phyloP scores from a whole-genome alignment of 768 basidiomycete species.

The Xanthoconium purpureum region DNA sequence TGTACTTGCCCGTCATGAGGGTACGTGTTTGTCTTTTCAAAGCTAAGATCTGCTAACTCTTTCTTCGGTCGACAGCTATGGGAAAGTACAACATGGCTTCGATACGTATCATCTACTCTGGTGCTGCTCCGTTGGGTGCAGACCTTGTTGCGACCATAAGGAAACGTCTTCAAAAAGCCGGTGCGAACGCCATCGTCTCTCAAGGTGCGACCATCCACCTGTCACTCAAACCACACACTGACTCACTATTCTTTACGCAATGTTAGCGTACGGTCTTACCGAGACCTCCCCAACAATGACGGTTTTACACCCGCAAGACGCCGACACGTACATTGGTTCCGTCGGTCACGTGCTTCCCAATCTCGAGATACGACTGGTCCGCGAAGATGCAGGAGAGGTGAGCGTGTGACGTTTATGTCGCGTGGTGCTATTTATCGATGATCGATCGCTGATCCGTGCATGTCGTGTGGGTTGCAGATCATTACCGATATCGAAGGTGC shows the following conservation, averaged over 20 bases:
- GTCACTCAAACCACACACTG: not conserved
- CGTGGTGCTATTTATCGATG: too few species aligned
- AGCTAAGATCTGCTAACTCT: not conserved
- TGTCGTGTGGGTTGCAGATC: conserved; percentile 8
- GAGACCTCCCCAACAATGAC: conserved; percentile 78
- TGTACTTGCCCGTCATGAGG: conserved; percentile 64
- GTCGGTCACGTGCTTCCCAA: conserved; percentile 72
- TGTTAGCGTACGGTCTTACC: conserved; percentile 70
- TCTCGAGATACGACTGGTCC: conserved; percentile 70
- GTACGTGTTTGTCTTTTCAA: conserved; percentile 35
- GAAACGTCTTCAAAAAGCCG: conserved; percentile 39
- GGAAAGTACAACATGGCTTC: conserved; percentile 65
- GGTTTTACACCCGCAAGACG: conserved; percentile 45
- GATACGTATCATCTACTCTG: conserved; percentile 57
- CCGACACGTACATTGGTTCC: conserved; percentile 53
- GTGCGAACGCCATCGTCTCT: conserved; percentile 39
- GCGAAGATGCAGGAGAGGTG: conserved; percentile 54
- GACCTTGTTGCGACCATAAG: conserved; percentile 53
- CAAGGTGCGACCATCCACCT: conserved; percentile 44
- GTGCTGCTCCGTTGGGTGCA: conserved; percentile 77
- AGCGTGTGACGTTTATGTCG: not conserved
- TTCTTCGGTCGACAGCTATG: conserved; percentile 41
- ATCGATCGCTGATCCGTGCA: not conserved
- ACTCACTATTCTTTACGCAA: not conserved
- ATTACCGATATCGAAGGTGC: conserved; percentile 37